phyloP scores from a whole-genome alignment of 768 basidiomycete species.

The Boletus rubropictus region DNA sequence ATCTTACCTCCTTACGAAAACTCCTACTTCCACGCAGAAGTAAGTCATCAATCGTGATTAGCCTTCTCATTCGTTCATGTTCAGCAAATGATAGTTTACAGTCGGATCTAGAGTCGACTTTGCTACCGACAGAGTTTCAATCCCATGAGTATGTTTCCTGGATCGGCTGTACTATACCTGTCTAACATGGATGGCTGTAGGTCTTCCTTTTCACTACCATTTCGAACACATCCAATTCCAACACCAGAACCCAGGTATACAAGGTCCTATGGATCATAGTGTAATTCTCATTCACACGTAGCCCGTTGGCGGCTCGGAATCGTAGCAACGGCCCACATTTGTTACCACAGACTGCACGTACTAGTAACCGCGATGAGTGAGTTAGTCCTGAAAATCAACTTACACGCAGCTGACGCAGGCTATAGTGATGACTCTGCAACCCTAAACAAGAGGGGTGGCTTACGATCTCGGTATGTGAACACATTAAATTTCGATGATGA shows the following conservation, averaged over 20 bases:
- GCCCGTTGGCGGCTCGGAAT: conserved; percentile 21
- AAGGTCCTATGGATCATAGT: not conserved
- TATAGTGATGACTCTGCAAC: conserved; percentile 1
- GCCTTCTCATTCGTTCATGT: not conserved
- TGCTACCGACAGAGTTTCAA: conserved; percentile 23
- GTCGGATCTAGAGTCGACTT: conserved; percentile 5
- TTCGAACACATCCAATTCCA: conserved; percentile 22
- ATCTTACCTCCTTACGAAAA: conserved; percentile 26
- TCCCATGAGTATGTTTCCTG: conserved; percentile 17
- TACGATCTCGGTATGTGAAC: conserved; percentile 15
- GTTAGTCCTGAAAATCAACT: not conserved
- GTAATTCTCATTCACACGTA: conserved; percentile 10
- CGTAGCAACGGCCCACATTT: conserved; percentile 17
- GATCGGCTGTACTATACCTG: not conserved
- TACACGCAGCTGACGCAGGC: conserved; percentile 1
- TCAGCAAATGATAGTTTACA: conserved; percentile 1
- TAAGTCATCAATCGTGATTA: conserved; percentile 9
- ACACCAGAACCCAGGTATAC: conserved; percentile 31
- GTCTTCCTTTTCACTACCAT: conserved; percentile 13
- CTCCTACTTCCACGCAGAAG: conserved; percentile 12
- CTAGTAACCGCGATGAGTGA: conserved; percentile 10
- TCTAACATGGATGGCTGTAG: conserved; percentile 9
- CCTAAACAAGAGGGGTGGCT: not conserved
- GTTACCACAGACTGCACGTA: conserved; percentile 1
- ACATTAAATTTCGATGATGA: not conserved